Evolutionary conservation across 257 asterid genomes (phyloP).

Genomic region (Scutellaria minor): DNA sequence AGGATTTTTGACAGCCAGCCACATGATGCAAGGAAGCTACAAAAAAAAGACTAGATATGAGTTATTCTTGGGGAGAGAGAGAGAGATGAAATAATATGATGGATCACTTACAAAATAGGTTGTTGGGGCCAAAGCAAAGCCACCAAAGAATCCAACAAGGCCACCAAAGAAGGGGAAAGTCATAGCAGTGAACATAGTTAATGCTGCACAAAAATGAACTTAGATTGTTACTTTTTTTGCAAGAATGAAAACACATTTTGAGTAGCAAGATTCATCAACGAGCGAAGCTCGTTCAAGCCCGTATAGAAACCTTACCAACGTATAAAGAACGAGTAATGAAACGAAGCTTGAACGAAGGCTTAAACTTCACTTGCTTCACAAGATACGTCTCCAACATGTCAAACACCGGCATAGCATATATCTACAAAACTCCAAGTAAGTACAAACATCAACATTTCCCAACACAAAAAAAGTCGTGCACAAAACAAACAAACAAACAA

Average conservation of each 20-base stretch:
- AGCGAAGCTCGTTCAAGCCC: too few relatives aligned
- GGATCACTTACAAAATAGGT: constrained; percentile 47
- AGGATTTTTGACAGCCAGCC: constrained; percentile 54
- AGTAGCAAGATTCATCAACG: background rate
- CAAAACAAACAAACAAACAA: background rate
- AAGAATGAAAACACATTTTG: background rate
- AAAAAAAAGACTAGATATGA: background rate
- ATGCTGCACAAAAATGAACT: constrained; percentile 33
- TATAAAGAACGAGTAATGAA: constrained; percentile 44
- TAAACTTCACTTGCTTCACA: constrained; percentile 47
- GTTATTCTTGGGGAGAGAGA: background rate
- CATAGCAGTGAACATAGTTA: constrained; percentile 55
- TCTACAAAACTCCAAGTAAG: constrained; percentile 25
- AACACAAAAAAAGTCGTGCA: background rate
- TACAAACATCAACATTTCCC: background rate
- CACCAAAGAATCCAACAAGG: constrained; percentile 62
- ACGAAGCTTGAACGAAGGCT: constrained; percentile 50
- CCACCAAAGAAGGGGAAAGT: constrained; percentile 68
- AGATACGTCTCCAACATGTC: constrained; percentile 63
- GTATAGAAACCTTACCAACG: constrained; percentile 46
- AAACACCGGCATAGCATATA: constrained; percentile 64
- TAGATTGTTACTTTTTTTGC: background rate
- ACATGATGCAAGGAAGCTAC: constrained; percentile 69
- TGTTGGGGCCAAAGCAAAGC: constrained; percentile 65
- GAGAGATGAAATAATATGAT: background rate